Conservation (phyloP, 202 grass and related monocot genomes). For the Setaria viridis region DNA sequence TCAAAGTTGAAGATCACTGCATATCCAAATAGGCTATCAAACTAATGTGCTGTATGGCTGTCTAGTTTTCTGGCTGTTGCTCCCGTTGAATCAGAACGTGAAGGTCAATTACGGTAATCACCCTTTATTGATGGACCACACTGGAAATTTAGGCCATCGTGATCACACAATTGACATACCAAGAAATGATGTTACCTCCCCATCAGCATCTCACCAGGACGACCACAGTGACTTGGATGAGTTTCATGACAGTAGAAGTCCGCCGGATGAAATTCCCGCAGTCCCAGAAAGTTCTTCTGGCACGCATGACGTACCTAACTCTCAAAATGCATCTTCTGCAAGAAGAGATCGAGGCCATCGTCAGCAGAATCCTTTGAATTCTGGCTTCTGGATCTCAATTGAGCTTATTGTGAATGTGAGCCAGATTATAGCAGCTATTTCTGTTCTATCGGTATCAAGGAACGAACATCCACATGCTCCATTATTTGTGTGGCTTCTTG, state of each 20-base stretch:
- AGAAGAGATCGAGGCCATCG: constrained; percentile 65
- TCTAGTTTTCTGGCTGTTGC: constrained; percentile 16
- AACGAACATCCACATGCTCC: constrained; percentile 74
- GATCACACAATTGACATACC: constrained; percentile 86
- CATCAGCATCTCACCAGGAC: constrained; percentile 60
- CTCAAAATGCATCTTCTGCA: constrained; percentile 41
- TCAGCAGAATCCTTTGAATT: constrained; percentile 81
- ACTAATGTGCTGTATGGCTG: constrained; percentile 21
- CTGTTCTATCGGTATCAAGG: constrained; percentile 73
- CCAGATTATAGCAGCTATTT: constrained; percentile 79
- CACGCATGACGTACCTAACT: constrained; percentile 32
- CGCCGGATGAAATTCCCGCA: constrained; percentile 41
- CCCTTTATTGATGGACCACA: constrained; percentile 63
- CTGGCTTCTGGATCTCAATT: constrained; percentile 81
- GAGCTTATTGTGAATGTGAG: constrained; percentile 70
- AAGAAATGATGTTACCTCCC: constrained; percentile 53
- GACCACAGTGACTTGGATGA: constrained; percentile 40
- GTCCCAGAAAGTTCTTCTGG: constrained; percentile 47
- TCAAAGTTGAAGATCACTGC: background rate
- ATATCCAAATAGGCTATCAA: constrained; percentile 18
- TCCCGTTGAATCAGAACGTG: constrained; percentile 6
- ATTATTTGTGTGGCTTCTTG: constrained; percentile 76
- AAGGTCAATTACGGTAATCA: constrained; percentile 24
- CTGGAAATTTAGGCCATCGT: constrained; percentile 49
- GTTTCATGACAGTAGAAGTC: constrained; percentile 44